These are phyloP conservation scores for Pythium folliculosum DNA, from an alignment of 352 stramenopile genomes.

Conservation along the genomic window DNA sequence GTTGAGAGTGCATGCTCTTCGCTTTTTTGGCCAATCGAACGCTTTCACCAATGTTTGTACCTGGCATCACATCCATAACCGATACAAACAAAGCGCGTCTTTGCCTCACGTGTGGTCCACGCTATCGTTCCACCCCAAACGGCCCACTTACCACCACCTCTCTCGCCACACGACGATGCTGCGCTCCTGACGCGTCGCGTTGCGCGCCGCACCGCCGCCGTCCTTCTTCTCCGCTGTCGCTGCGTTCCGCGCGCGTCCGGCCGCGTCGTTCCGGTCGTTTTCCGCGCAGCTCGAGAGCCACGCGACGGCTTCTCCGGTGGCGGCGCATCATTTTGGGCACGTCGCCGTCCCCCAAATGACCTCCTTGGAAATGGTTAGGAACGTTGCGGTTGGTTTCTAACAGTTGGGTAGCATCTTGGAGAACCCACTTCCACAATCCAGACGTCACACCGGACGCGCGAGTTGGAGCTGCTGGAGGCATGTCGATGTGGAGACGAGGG, in stretches of 20 bases:
- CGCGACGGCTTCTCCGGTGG: not conserved
- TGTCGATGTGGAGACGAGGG: too few relatives aligned
- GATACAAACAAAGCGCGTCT: slow-evolving; percentile 5
- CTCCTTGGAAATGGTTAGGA: too few relatives aligned
- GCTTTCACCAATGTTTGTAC: too few relatives aligned
- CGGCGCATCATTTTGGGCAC: not conserved
- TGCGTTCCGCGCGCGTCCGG: not conserved
- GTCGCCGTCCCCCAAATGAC: not conserved
- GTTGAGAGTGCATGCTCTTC: too few relatives aligned
- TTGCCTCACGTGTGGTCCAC: slow-evolving; percentile 1
- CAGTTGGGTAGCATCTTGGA: too few relatives aligned
- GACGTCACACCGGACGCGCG: too few relatives aligned
- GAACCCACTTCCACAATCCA: too few relatives aligned
- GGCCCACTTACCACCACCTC: not conserved
- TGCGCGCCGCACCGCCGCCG: not conserved
- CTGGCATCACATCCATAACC: too few relatives aligned
- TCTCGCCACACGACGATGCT: not conserved
- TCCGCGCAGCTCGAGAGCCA: slow-evolving; percentile 14
- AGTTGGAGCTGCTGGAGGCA: too few relatives aligned
- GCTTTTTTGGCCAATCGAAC: too few relatives aligned
- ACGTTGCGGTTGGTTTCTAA: too few relatives aligned
- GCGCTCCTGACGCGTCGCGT: slow-evolving; percentile 7
- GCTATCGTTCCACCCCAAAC: not conserved
- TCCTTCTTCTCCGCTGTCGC: too few relatives aligned
- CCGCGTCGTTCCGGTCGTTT: slow-evolving; percentile 14